Conservation (phyloP, 495 filamentous ascomycete genomes). For the Gamarada debralockiae region DNA sequence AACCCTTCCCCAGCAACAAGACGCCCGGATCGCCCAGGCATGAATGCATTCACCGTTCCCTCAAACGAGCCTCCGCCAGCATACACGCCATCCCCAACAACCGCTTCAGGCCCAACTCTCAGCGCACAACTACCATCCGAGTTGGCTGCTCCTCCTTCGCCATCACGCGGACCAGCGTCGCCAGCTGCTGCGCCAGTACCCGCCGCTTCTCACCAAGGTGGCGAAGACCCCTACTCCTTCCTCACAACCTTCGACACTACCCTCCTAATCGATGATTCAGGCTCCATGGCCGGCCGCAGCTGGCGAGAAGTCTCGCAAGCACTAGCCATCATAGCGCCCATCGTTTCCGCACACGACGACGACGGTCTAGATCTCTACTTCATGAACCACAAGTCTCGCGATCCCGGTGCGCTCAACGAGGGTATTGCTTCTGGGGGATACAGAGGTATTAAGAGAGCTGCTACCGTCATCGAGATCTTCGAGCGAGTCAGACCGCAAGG, state of each 20-base stretch:
- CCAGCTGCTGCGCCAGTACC: conserved; percentile 5
- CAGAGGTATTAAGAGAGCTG: conserved; percentile 49
- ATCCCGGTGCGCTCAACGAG: conserved; percentile 14
- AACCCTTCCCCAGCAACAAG: conserved; percentile 23
- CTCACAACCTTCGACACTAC: conserved; percentile 85
- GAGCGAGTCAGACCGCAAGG: conserved; percentile 55
- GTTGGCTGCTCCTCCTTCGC: conserved; percentile 3
- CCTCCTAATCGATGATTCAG: conserved; percentile 91
- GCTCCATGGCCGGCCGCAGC: conserved; percentile 73
- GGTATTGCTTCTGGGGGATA: conserved; percentile 45
- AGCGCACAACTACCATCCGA: neutral
- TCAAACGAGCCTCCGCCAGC: conserved; percentile 44
- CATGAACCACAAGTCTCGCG: conserved; percentile 57
- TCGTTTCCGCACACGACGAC: conserved; percentile 76
- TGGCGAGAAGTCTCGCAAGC: conserved; percentile 77
- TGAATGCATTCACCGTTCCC: conserved; percentile 33
- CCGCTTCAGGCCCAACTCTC: conserved; percentile 21
- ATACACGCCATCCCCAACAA: conserved; percentile 34
- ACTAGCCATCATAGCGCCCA: conserved; percentile 72
- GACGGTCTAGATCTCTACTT: conserved; percentile 97
- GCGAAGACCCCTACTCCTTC: conserved; percentile 75
- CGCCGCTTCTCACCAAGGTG: conserved; percentile 1
- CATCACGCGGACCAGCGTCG: conserved; percentile 1
- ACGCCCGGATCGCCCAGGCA: conserved; percentile 30
- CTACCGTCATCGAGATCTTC: conserved; percentile 64